Conservation (phyloP, 306 rosid species). For the Myrica gale region DNA sequence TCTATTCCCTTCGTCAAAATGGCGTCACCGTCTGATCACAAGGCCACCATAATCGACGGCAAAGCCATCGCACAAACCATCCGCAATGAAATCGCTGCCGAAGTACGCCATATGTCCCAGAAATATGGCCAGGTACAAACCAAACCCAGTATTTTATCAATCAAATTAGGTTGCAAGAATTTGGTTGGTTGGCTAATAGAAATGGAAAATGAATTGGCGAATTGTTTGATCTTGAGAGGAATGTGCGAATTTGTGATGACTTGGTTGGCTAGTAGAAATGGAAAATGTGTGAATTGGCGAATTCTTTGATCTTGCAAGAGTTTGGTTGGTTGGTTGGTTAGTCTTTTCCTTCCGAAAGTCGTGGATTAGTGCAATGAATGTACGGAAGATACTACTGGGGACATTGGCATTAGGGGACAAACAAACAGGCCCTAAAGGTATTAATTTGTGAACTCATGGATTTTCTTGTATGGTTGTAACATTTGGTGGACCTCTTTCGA, state of each 20-base stretch:
- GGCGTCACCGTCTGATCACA: slow-evolving; percentile 42
- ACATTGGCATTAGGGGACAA: background rate
- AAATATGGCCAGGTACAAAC: slow-evolving; percentile 67
- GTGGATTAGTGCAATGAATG: background rate
- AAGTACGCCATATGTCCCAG: slow-evolving; percentile 53
- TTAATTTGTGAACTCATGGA: background rate
- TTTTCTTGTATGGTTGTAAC: background rate
- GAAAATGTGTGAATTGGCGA: no score
- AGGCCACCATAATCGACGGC: slow-evolving; percentile 82
- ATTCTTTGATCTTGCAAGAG: no score
- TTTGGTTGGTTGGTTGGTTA: no score
- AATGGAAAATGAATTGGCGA: no score
- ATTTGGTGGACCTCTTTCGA: background rate
- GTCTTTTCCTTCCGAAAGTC: background rate
- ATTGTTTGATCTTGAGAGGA: no score
- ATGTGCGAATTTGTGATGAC: no score
- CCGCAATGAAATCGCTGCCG: slow-evolving; percentile 71
- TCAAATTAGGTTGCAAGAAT: background rate
- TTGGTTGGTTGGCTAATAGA: no score
- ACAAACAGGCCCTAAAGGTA: background rate
- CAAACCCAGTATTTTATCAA: slow-evolving; percentile 3
- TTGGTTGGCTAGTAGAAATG: no score
- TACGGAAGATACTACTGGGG: background rate
- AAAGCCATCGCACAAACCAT: slow-evolving; percentile 69
- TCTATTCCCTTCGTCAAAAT: background rate